phyloP scores from a whole-genome alignment of 768 basidiomycete species.

The Mycena maculata region DNA sequence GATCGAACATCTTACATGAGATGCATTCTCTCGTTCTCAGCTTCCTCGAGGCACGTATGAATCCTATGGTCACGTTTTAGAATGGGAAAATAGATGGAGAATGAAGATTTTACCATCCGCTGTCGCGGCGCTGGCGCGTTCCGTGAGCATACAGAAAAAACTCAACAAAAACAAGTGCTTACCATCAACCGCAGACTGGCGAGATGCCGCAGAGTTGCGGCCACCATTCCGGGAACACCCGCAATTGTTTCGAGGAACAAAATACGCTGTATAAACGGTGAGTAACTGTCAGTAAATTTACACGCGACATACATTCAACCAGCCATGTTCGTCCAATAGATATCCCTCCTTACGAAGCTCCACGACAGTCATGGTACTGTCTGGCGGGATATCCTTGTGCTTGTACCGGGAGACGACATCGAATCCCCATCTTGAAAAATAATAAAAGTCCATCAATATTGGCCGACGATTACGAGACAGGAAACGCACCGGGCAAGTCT shows the following conservation, averaged over 20 bases:
- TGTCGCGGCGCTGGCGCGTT: conserved; percentile 58
- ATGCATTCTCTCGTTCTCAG: conserved; percentile 98
- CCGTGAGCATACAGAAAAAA: conserved; percentile 17
- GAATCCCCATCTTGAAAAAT: conserved; percentile 66
- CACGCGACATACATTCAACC: conserved; percentile 71
- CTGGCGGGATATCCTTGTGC: conserved; percentile 71
- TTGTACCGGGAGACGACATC: conserved; percentile 91
- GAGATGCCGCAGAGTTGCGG: conserved; percentile 87
- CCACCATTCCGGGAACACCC: conserved; percentile 97
- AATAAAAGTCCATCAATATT: conserved; percentile 2
- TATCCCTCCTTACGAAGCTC: conserved; percentile 82
- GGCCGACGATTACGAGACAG: background rate
- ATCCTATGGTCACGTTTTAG: conserved; percentile 78
- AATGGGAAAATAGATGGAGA: conserved; percentile 4
- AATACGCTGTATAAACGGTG: conserved; percentile 55
- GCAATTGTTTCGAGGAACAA: conserved; percentile 87
- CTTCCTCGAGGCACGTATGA: conserved; percentile 92
- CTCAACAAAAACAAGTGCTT: conserved; percentile 33
- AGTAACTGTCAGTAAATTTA: conserved; percentile 4
- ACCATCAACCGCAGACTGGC: conserved; percentile 91
- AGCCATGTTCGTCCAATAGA: conserved; percentile 77
- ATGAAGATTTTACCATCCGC: conserved; percentile 57
- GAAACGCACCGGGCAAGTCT: conserved; percentile 57
- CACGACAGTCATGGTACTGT: conserved; percentile 72
- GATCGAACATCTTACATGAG: conserved; percentile 67